These are phyloP conservation scores for Gardenia jasminoides DNA, from an alignment of 257 asterid genomes.

Conservation along the genomic window DNA sequence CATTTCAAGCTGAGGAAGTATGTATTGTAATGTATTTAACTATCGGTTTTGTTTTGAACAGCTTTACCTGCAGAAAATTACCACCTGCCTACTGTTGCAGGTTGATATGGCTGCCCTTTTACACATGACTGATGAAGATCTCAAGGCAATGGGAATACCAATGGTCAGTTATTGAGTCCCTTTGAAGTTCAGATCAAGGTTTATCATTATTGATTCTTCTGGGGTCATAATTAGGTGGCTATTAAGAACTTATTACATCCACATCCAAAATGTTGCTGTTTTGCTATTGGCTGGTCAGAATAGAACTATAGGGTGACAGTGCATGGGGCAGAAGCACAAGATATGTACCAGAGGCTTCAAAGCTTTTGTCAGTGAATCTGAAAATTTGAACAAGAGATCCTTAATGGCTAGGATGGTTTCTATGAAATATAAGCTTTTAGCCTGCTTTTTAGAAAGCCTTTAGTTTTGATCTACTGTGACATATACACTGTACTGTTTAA, in stretches of 20 bases:
- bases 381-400: neutral
- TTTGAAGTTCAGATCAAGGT: neutral
- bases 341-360: neutral
- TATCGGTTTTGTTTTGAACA: conserved; percentile 13
- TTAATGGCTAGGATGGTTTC: neutral
- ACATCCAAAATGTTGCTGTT: too few species aligned
- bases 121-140: conserved; percentile 98
- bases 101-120: conserved; percentile 94
- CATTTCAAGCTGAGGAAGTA: conserved; percentile 99
- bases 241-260: neutral
- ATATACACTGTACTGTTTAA: neutral
- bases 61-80: conserved; percentile 15
- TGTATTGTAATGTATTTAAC: conserved; percentile 20
- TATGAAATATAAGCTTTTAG: neutral
- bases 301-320: neutral
- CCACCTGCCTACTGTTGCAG: conserved; percentile 39
- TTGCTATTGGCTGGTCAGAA: neutral
- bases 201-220: neutral
- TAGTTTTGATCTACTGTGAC: neutral
- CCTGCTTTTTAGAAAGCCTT: neutral
- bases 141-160: conserved; percentile 95
- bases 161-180: conserved; percentile 47
- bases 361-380: neutral
- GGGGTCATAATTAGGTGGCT: neutral
- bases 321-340: neutral